Evolutionary conservation across 805 yeast genomes (phyloP), one percentile per base, ranked within the genome.

Genomic region (Debaryomyces prosopidis): DNA sequence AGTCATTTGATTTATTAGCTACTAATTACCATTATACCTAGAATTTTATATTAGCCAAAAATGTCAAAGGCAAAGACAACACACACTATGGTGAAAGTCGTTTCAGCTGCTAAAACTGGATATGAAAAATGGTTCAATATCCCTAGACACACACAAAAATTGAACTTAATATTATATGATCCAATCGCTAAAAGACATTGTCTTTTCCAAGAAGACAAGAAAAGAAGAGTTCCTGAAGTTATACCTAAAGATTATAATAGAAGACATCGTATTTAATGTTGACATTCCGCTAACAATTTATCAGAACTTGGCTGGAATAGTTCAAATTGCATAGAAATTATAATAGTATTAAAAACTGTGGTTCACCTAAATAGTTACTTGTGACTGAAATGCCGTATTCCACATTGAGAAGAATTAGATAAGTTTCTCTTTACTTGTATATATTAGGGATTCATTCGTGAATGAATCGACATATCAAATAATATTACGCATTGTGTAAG

Each of bases 21-120:
- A 3, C 26, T 23, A 23, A 7, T 23, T 20, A 23, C 10, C 9
- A 23, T 10, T 23, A 23, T 23, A 26, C 2, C 23, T 12, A 14
- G 10, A 34, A 16, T 12, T 16, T 16, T 2, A 17, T 7, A 34
- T n/a, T 18, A 34, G 9, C 9, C 8, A 37, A 42, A 49, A 37
- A 48, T 63, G 68, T 67, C 68, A n/a, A 62, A 86, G 65, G 82
- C 85, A 37, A 88, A 88, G 68, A 77, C 87, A 19, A 83, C 90
- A 59, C 83, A 83, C 54, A 86, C 96, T 3, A 83, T 91, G 60
- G 85, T 92, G 46, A 89, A 89, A 66, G 78, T 92, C 51, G 73
- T 91, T 2, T 92, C 98, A 1, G 78, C 94, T 2, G 98, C 97
- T 14, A 81, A 85, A 55, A 91, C 98, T 1, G 98, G 98, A 1